Evolutionary conservation across 768 basidiomycete genomes (phyloP).

Genomic region (Fomitopsis serialis): DNA sequence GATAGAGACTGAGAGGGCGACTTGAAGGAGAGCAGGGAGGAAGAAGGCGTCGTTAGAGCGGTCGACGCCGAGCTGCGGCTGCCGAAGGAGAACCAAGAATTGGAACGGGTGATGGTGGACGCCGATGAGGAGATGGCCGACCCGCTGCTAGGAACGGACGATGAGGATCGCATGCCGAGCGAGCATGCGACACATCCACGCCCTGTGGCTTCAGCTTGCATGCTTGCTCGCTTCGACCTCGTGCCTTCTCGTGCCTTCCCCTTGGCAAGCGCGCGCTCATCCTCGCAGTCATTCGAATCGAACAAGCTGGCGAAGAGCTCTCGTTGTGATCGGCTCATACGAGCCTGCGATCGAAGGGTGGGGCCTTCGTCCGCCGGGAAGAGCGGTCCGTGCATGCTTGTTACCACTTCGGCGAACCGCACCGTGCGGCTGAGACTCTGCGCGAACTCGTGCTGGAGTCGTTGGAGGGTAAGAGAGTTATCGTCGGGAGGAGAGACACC

Average conservation of each 20-base stretch:
- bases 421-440: constrained; percentile 29
- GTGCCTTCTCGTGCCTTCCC: constrained; percentile 33
- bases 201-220: not conserved
- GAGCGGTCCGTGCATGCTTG: constrained; percentile 52
- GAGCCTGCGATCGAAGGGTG: constrained; percentile 1
- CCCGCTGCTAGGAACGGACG: constrained; percentile 3
- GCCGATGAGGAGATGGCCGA: constrained; percentile 21
- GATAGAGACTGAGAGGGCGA: constrained; percentile 14
- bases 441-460: constrained; percentile 23
- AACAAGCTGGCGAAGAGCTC: constrained; percentile 13
- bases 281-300: constrained; percentile 15
- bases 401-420: constrained; percentile 50
- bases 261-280: constrained; percentile 33
- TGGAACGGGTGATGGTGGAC: constrained; percentile 29
- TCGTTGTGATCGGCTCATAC: constrained; percentile 5
- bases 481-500: constrained; percentile 12
- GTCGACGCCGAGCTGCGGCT: constrained; percentile 34
- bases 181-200: constrained; percentile 2
- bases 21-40: constrained; percentile 22
- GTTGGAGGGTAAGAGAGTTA: constrained; percentile 19
- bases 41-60: constrained; percentile 28
- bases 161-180: not conserved
- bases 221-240: constrained; percentile 9
- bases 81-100: constrained; percentile 39
- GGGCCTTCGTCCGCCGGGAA: constrained; percentile 40